Percentiles rank a stretch among this genome's conserved stretches.
Conservation (phyloP, 73 alveolate genomes). For the Urostyla sp. region DNA sequence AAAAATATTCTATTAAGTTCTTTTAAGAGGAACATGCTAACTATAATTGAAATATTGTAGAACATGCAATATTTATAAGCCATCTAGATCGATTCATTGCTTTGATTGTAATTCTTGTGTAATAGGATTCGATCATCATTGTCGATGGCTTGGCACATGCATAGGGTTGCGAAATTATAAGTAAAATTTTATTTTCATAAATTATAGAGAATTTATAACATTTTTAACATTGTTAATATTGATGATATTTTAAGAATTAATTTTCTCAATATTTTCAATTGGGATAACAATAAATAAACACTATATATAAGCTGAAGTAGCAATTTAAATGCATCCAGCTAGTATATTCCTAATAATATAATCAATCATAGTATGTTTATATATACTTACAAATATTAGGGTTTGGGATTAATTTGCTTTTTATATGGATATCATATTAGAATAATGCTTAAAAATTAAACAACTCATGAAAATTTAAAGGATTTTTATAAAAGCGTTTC, state of each 20-base stretch:
- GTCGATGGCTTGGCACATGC: conserved; percentile 64
- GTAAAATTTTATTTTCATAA: conserved; percentile 18
- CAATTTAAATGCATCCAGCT: background rate
- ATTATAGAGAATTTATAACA: background rate
- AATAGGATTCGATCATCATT: conserved; percentile 62
- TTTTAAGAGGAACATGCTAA: background rate
- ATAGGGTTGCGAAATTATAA: conserved; percentile 51
- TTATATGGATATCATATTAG: conserved; percentile 35
- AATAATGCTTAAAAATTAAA: conserved; percentile 4
- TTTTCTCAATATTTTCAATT: background rate
- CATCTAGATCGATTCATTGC: conserved; percentile 49
- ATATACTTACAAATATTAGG: background rate
- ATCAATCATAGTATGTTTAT: background rate
- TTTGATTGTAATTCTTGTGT: conserved; percentile 53
- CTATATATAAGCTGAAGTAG: background rate
- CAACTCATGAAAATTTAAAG: conserved; percentile 30
- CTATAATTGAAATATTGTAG: conserved; percentile 28
- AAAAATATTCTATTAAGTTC: conserved; percentile 12
- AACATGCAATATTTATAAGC: conserved; percentile 51
- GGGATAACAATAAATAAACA: background rate
- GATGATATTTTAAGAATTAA: background rate
- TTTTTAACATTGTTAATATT: background rate
- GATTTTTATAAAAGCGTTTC: background rate
- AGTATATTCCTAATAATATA: background rate
- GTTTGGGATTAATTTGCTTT: background rate